Evolutionary conservation across 768 basidiomycete species (phyloP).

Genomic region (Suillus ampliporus): DNA sequence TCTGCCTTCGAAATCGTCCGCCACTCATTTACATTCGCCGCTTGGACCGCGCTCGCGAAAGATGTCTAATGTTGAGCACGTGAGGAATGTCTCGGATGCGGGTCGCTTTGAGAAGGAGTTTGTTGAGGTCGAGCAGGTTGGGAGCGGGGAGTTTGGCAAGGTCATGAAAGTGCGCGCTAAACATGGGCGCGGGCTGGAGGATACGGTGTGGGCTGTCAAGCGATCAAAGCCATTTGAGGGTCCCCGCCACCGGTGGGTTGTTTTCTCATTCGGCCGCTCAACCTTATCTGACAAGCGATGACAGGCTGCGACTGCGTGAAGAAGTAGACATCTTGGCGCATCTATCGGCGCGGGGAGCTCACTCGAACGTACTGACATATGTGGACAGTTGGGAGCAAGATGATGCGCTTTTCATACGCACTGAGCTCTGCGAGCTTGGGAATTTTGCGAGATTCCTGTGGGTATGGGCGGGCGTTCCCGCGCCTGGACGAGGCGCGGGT

Average conservation of each 20-base stretch:
- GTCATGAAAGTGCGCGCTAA: constrained; percentile 86
- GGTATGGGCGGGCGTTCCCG: constrained; percentile 84
- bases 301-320: constrained; percentile 84
- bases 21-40: constrained; percentile 3
- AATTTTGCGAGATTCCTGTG: constrained; percentile 91
- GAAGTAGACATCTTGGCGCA: constrained; percentile 92
- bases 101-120: constrained; percentile 85
- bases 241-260: constrained; percentile 80
- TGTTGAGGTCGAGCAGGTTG: constrained; percentile 78
- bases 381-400: constrained; percentile 97
- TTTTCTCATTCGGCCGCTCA: neutral
- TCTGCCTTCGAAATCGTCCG: constrained; percentile 27
- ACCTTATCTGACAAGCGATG: constrained; percentile 17
- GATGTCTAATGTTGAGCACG: constrained; percentile 24
- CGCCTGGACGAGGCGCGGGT: constrained; percentile 89
- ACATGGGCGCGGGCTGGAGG: constrained; percentile 49
- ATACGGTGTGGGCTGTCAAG: constrained; percentile 85
- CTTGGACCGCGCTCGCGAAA: constrained; percentile 24
- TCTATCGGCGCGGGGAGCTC: constrained; percentile 56
- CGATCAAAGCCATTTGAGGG: constrained; percentile 94
- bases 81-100: constrained; percentile 46
- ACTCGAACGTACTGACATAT: constrained; percentile 87
- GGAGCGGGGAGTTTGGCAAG: constrained; percentile 92
- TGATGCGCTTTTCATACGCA: constrained; percentile 87
- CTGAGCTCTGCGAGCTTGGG: constrained; percentile 92